phyloP scores from a whole-genome alignment of 192 early-diverging fungal species.

The Geranomyces michiganensis region DNA sequence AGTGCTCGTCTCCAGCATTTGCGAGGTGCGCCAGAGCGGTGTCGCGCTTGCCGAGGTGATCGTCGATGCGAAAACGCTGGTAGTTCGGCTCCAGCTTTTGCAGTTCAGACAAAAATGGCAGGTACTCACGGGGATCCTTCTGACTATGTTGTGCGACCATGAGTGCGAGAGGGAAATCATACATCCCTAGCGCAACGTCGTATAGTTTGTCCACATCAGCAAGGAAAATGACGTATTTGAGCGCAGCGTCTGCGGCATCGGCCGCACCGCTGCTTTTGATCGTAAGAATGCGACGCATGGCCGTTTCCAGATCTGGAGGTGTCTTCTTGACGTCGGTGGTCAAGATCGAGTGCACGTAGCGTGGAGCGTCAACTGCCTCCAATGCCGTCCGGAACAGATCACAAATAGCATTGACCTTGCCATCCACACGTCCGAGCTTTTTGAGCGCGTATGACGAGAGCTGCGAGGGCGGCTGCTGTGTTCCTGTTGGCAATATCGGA shows the following conservation, averaged over 20 bases:
- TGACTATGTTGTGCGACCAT: constrained; percentile 98
- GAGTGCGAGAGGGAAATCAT: constrained; percentile 88
- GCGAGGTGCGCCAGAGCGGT: constrained; percentile 72
- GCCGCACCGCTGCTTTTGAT: constrained; percentile 59
- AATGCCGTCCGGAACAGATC: constrained; percentile 67
- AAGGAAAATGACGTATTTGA: constrained; percentile 92
- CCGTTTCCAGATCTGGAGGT: constrained; percentile 81
- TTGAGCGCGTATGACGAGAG: not conserved
- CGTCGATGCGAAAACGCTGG: constrained; percentile 86
- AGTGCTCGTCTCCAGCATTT: constrained; percentile 19
- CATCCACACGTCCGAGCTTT: constrained; percentile 9
- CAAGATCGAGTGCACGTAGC: constrained; percentile 79
- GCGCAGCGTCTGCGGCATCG: constrained; percentile 76
- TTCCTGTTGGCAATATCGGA: not conserved
- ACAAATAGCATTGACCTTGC: constrained; percentile 80
- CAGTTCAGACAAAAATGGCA: constrained; percentile 84
- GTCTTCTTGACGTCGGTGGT: constrained; percentile 80
- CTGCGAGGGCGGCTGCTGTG: not conserved
- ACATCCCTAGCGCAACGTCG: constrained; percentile 90
- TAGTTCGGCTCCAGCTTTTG: constrained; percentile 74
- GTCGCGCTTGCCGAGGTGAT: constrained; percentile 71
- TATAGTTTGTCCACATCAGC: constrained; percentile 86
- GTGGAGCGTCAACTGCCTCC: constrained; percentile 44
- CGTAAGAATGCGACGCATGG: constrained; percentile 69
- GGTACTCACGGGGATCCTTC: constrained; percentile 94